Evolutionary conservation across 148 eudicot species (phyloP).

Genomic region (Camellia sinensis): DNA sequence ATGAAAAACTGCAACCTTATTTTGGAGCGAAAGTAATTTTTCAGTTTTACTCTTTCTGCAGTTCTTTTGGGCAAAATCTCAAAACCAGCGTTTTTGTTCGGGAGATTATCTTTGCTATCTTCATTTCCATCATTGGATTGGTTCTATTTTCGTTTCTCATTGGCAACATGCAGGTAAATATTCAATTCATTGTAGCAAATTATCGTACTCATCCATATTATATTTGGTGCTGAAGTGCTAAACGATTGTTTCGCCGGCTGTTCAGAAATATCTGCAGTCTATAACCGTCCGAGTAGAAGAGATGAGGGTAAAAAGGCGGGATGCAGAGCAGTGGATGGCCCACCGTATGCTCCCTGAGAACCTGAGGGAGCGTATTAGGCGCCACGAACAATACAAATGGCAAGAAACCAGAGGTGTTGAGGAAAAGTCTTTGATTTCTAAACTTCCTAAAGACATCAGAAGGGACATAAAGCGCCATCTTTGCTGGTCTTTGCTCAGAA

Average conservation of each 20-base stretch:
- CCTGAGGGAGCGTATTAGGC: constrained; percentile 49
- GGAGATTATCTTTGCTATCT: constrained; percentile 58
- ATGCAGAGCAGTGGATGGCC: constrained; percentile 79
- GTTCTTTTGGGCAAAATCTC: constrained; percentile 80
- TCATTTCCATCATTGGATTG: constrained; percentile 62
- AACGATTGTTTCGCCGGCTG: constrained; percentile 8
- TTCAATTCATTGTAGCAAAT: not conserved
- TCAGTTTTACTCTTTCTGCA: constrained; percentile 23
- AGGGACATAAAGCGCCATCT: too few relatives aligned
- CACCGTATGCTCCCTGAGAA: constrained; percentile 68
- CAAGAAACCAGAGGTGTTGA: constrained; percentile 72
- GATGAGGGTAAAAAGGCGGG: constrained; percentile 66
- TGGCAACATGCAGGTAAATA: constrained; percentile 80
- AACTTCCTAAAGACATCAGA: too few relatives aligned
- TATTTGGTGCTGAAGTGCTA: constrained; percentile 12
- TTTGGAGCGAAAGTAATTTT: not conserved
- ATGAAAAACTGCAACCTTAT: not conserved
- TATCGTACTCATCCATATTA: not conserved
- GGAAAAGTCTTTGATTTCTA: too few relatives aligned
- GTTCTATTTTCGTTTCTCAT: constrained; percentile 73
- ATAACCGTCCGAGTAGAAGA: constrained; percentile 60
- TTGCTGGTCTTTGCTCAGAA: too few relatives aligned
- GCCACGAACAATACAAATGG: constrained; percentile 70
- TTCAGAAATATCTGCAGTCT: constrained; percentile 63
- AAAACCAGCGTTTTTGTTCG: constrained; percentile 55